Conservation (phyloP, 208 protist genomes). For the Leishmania aethiopica region DNA sequence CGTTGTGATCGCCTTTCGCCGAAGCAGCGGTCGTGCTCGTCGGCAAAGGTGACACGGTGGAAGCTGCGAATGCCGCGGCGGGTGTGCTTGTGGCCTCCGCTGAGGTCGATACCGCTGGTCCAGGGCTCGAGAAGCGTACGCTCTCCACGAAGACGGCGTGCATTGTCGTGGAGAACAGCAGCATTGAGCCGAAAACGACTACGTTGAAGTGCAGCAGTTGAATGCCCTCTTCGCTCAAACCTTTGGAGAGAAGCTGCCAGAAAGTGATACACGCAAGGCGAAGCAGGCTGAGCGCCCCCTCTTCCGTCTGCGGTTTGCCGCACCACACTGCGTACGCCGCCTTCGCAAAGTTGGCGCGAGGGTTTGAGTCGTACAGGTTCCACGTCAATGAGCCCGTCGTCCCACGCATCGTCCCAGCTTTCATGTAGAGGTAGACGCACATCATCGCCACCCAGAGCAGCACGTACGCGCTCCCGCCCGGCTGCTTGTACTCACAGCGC, state of each 20-base stretch:
- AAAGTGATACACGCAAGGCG: slow-evolving; percentile 6
- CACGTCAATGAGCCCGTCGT: slow-evolving; percentile 7
- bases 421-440: slow-evolving; percentile 29
- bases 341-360: neutral
- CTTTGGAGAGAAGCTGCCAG: slow-evolving; percentile 21
- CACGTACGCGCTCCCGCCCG: slow-evolving; percentile 32
- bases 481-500: slow-evolving; percentile 37
- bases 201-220: slow-evolving; percentile 32
- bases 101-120: neutral
- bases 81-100: neutral
- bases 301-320: neutral
- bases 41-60: neutral
- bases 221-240: slow-evolving; percentile 18
- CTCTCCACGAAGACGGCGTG: slow-evolving; percentile 21
- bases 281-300: slow-evolving; percentile 4
- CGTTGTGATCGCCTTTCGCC: neutral
- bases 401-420: neutral
- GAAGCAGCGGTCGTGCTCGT: neutral
- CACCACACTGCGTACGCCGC: neutral
- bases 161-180: slow-evolving; percentile 24
- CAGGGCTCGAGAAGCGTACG: neutral
- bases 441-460: slow-evolving; percentile 43
- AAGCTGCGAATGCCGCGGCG: neutral
- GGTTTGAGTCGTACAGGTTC: neutral
- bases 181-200: slow-evolving; percentile 25